phyloP scores from a whole-genome alignment of 2,329 filamentous ascomycete genomes.

The Byssothecium circinans region DNA sequence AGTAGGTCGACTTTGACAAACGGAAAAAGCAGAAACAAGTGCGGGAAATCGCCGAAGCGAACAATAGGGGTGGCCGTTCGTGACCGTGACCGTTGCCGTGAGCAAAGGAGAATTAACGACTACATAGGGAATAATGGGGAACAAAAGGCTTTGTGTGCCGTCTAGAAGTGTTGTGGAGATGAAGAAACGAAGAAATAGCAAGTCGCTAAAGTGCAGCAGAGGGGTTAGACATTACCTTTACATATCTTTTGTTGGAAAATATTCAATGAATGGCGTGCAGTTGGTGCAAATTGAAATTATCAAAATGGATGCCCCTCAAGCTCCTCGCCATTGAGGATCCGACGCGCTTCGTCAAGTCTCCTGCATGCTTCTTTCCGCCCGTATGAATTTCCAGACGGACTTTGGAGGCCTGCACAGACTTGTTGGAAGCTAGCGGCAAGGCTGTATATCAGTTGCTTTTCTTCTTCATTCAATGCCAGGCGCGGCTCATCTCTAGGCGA shows the following conservation, averaged over 20 bases:
- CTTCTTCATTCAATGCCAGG: slow-evolving; percentile 53
- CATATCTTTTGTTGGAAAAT: slow-evolving; percentile 1
- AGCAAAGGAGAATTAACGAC: slow-evolving; percentile 6
- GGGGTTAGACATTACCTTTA: slow-evolving; percentile 34
- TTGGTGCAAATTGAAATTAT: not conserved
- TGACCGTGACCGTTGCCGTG: not conserved
- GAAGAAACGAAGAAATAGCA: slow-evolving; percentile 5
- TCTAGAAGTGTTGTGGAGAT: slow-evolving; percentile 1
- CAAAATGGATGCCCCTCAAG: slow-evolving; percentile 28
- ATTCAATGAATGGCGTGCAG: slow-evolving; percentile 6
- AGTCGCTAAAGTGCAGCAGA: slow-evolving; percentile 28
- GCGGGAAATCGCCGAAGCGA: not conserved
- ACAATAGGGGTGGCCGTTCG: not conserved
- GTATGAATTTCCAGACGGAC: slow-evolving; percentile 50
- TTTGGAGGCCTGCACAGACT: slow-evolving; percentile 56
- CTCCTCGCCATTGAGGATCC: slow-evolving; percentile 68
- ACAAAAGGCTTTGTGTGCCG: slow-evolving; percentile 2
- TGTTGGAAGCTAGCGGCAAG: slow-evolving; percentile 58
- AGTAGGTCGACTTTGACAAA: not conserved
- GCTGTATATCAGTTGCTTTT: slow-evolving; percentile 56
- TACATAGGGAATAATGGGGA: not conserved
- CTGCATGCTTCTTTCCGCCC: slow-evolving; percentile 68
- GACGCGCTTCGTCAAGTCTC: slow-evolving; percentile 73
- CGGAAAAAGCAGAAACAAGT: not conserved
- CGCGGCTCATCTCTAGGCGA: slow-evolving; percentile 36